Percentiles rank a stretch among this genome's conserved stretches.
Conservation (phyloP, 2,329 filamentous ascomycete genomes). For the Trichoderma citrinoviride region DNA sequence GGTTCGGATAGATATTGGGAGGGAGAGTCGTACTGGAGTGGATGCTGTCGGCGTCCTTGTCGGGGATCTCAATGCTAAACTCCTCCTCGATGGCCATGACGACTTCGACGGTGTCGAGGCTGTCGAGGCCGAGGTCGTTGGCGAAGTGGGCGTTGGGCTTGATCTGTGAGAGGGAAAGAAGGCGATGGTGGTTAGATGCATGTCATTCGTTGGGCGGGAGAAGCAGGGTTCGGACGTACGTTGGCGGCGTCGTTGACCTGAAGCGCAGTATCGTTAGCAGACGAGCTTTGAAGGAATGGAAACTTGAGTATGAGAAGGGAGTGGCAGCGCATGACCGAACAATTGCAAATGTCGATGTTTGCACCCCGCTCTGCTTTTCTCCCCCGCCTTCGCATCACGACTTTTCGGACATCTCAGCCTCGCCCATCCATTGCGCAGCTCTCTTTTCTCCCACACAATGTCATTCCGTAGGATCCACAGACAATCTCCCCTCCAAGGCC, state of each 20-base stretch:
- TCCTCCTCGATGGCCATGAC: slow-evolving; percentile 99
- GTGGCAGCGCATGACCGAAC: not conserved
- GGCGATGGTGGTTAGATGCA: not conserved
- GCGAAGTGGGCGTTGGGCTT: slow-evolving; percentile 83
- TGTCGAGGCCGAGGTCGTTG: slow-evolving; percentile 96
- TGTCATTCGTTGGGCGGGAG: slow-evolving; percentile 15
- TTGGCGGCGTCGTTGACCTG: slow-evolving; percentile 67
- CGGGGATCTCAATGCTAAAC: slow-evolving; percentile 91
- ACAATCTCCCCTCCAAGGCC: too few relatives aligned
- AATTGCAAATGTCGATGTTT: not conserved
- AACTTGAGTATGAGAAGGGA: not conserved
- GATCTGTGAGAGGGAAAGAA: slow-evolving; percentile 56
- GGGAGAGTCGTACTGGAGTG: slow-evolving; percentile 72
- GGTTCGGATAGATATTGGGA: too few relatives aligned
- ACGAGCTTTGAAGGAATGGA: not conserved
- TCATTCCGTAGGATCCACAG: not conserved
- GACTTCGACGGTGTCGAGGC: slow-evolving; percentile 97
- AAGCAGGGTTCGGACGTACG: slow-evolving; percentile 44
- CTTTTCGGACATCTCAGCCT: not conserved
- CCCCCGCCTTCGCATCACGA: not conserved
- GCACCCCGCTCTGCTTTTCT: slow-evolving; percentile 1
- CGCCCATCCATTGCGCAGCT: not conserved
- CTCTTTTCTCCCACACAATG: not conserved
- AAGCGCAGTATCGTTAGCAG: slow-evolving; percentile 28
- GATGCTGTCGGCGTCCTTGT: slow-evolving; percentile 93